phyloP scores from a whole-genome alignment of 2,329 filamentous ascomycete genomes.

The Apiospora hydei region DNA sequence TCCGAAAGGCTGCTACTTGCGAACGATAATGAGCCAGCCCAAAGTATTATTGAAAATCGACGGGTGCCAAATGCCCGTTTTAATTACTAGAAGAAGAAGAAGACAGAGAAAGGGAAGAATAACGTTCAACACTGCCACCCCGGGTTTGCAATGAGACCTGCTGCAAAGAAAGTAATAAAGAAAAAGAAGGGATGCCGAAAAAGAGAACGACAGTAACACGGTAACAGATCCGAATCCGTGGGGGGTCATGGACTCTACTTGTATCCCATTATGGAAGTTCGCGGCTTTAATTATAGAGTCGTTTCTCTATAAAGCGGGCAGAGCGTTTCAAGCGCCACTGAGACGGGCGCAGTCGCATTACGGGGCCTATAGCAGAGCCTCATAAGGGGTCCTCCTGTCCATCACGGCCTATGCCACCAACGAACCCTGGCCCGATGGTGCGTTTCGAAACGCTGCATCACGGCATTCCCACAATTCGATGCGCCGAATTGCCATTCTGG shows the following conservation, averaged over 20 bases:
- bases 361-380: background rate
- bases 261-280: background rate
- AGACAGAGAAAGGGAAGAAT: background rate
- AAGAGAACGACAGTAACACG: background rate
- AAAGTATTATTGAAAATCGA: background rate
- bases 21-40: constrained; percentile 6
- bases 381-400: background rate
- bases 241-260: background rate
- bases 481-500: background rate
- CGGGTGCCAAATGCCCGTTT: background rate
- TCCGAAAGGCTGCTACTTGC: background rate
- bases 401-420: background rate
- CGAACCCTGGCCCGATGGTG: background rate
- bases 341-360: background rate
- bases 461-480: background rate
- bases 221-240: background rate
- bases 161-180: background rate
- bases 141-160: background rate
- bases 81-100: background rate
- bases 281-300: background rate
- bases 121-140: background rate
- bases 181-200: background rate
- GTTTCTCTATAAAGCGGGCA: background rate
- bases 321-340: background rate
- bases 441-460: constrained; percentile 11